Base-by-base conservation (phyloP, 768 basidiomycete species). In the Dictyophora rubrovolvata region DNA sequence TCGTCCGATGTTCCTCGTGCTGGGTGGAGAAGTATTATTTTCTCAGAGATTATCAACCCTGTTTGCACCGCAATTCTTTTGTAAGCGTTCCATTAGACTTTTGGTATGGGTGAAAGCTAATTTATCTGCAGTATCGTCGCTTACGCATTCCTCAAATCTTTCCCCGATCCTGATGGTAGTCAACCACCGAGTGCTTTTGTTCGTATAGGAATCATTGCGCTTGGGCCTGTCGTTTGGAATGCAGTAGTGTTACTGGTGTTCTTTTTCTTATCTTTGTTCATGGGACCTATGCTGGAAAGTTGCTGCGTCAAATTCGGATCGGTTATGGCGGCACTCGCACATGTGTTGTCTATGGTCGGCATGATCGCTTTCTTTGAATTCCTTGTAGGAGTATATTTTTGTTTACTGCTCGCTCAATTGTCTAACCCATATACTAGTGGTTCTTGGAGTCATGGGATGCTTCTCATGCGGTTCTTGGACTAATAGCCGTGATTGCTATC, bases 161-260 rank as follows among this genome's bases (percentile, higher is more conserved):
- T 93, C 83, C 87, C 86, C 1, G 79, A 80, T 63, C 61, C 67
- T 12, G 67, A 65, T 46, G 87, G 86, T n/a, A 73, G 77, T 23
- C 73, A 78, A 59, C 79, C 81, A 56, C 86, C 93, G n/a, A 87
- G 86, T 64, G 85, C 93, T 50, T 79, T 99, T 55, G 80, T 98
- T 55, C 89, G 96, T 53, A 93, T 99, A 63, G 85, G 76, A 23
- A 72, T 99, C 68, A 82, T 98, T 67, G 78, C 95, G 9, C 75
- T 98, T 64, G 95, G 96, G 0, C 96, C 96, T 5, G 81, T 97
- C 54, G 89, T 91, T 17, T 96, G 89, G 87, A 99, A 98, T 73
- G 92, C 92, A 36, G 86, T 88, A 0, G 76, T 98, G 48, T 77
- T 99, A 48, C 69, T 97, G 59, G 69, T 80, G 16, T 73, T 97